Conservation (phyloP, 2,329 filamentous ascomycete species). For the Sarocladium strictum region DNA sequence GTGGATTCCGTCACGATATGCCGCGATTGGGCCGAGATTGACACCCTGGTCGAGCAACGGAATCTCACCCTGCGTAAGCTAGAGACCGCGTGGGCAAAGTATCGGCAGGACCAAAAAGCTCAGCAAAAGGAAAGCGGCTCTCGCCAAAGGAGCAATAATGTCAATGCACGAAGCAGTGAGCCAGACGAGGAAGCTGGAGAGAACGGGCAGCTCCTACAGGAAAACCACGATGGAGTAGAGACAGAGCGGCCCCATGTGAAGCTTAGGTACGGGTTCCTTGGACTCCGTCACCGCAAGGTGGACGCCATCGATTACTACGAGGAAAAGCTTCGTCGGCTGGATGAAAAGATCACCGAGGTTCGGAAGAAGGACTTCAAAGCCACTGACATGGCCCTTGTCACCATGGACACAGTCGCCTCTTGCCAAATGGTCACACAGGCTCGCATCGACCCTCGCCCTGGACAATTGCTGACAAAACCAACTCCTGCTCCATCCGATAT, state of each 20-base stretch:
- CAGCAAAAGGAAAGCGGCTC: constrained; percentile 10
- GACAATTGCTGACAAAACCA: constrained; percentile 75
- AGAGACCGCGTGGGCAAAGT: constrained; percentile 77
- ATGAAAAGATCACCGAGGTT: constrained; percentile 65
- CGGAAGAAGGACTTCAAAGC: constrained; percentile 71
- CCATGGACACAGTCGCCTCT: constrained; percentile 91
- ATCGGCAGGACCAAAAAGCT: constrained; percentile 31
- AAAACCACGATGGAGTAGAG: constrained; percentile 29
- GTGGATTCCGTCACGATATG: constrained; percentile 86
- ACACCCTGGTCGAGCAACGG: constrained; percentile 65
- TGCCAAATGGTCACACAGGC: constrained; percentile 96
- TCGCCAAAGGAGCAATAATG: constrained; percentile 8
- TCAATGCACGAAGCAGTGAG: not conserved
- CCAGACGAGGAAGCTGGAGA: constrained; percentile 44
- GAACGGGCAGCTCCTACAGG: constrained; percentile 53
- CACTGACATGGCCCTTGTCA: constrained; percentile 86
- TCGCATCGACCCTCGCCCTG: constrained; percentile 82
- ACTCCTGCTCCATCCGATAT: constrained; percentile 87
- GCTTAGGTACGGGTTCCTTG: constrained; percentile 73
- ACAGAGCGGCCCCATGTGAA: constrained; percentile 59
- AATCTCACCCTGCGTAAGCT: constrained; percentile 61
- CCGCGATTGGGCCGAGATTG: constrained; percentile 78
- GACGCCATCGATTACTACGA: constrained; percentile 96
- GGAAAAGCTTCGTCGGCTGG: constrained; percentile 71
- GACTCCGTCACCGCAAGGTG: constrained; percentile 63